Evolutionary conservation across 768 basidiomycete species (phyloP), one percentile per base, ranked within the genome.

Genomic region (Cystofilobasidium capitatum): DNA sequence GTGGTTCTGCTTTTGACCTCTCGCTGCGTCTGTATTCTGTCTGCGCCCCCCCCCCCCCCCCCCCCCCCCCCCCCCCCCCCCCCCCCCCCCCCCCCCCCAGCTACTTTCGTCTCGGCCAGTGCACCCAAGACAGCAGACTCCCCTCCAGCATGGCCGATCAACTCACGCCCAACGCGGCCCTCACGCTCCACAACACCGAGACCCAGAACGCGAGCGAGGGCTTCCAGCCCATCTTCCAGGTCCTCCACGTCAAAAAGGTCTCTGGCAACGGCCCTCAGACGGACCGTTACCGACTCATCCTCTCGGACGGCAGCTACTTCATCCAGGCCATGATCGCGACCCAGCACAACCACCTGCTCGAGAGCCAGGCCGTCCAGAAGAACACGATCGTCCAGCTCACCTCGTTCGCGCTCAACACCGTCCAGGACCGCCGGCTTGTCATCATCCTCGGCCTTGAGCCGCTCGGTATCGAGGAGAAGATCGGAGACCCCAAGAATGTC

Each of bases 241-340:
- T 93, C 54, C 83, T 97, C 58, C 88, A 85, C 45, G 83, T 91
- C 70, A 94, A 91, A 78, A 85, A 85, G 74, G 86, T 96, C 45
- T 72, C 72, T 49, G 79, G 76, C 58, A 72, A 77, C 17, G 78
- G 73, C 51, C 72, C 76, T 58, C 74, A 75, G 12, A 71, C 74
- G 33, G 76, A 77, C 55, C 69, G 78, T 64, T 78, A 77, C 63
- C 70, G 91, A 69, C 81, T 94, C 69, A 89, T 97, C 77, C 80
- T 97, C 45, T 94, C 91, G 0, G 94, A 98, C 77, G 92, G 94
- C 45, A 80, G 81, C 24, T 79, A 88, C 71, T 96, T 88, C 76
- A 81, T 88, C 58, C 96, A 97, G 76, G 86, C 88, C 31, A 97
- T 99, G 96, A 81, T 98, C 39, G 89, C 92, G 6, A 97, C 93